Evolutionary conservation across 2,329 filamentous ascomycete genomes (phyloP).

Genomic region (Sporothrix mexicana): DNA sequence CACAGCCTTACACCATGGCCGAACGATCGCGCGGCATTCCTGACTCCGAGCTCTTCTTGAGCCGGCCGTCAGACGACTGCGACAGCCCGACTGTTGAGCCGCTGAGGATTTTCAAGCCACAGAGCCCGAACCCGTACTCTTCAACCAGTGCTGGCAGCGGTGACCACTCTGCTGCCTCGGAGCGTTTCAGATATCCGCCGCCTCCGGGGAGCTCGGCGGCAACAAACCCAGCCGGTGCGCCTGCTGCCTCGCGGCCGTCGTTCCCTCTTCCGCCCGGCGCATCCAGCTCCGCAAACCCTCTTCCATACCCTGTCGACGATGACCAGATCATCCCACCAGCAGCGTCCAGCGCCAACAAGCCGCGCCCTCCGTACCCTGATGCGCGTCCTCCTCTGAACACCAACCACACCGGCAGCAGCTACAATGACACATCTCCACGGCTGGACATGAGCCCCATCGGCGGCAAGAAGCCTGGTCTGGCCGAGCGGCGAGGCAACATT

Average conservation of each 20-base stretch:
- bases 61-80: constrained; percentile 54
- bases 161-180: constrained; percentile 13
- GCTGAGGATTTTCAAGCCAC: constrained; percentile 81
- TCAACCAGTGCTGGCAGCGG: constrained; percentile 38
- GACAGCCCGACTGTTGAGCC: constrained; percentile 84
- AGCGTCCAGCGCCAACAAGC: constrained; percentile 40
- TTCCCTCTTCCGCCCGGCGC: constrained; percentile 72
- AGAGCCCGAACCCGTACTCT: constrained; percentile 63
- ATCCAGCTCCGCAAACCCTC: constrained; percentile 69
- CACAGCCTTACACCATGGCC: constrained; percentile 47
- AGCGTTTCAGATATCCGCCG: constrained; percentile 48
- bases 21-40: constrained; percentile 67
- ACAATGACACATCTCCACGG: constrained; percentile 59
- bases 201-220: constrained; percentile 48
- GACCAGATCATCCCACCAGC: constrained; percentile 54
- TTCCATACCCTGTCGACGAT: constrained; percentile 77
- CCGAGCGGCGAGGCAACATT: constrained; percentile 80
- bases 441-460: constrained; percentile 58
- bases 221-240: not conserved
- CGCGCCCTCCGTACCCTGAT: constrained; percentile 52
- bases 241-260: constrained; percentile 63
- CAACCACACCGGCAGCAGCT: constrained; percentile 49
- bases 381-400: constrained; percentile 47
- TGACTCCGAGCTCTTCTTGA: constrained; percentile 85
- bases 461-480: constrained; percentile 68